Evolutionary conservation across 495 filamentous ascomycete species (phyloP), one percentile per base, ranked within the genome.

Genomic region (Emericellopsis terricola): DNA sequence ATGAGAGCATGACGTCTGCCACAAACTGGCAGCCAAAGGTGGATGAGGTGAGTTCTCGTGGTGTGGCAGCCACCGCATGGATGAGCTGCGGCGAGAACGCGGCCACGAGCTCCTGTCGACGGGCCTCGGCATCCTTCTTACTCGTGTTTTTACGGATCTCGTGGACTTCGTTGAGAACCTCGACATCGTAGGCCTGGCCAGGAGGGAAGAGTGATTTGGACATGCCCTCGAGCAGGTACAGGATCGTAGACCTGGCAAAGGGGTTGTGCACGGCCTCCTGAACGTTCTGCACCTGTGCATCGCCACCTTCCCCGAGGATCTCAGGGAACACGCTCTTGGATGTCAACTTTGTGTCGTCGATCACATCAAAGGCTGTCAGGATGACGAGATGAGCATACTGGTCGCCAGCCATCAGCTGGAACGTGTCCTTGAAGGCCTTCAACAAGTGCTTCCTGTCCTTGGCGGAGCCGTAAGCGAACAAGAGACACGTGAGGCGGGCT

Each of bases 391-490:
- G 84, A 2, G 71, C 91, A 44, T 87, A 36, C 2, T 62, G 41
- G 51, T 99, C 87, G 33, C 68, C 69, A 2, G 78, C 78, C 69
- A 96, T 80, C 33, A 75, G 56, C 47, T 82, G 75, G 45, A 87
- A 65, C 10, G 71, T 82, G 43, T 89, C 82, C 42, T 87, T 85
- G 65, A 80, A 92, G 28, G 73, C 74, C 51, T 76, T 79, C 20
- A 94, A 60, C 31, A 96, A 77, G 38, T 76, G 62, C 59, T 91
- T 92, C 39, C 89, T 76, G 52, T 96, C 91, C 60, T 94, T 96
- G 39, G 91, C 85, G 37, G 58, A 76, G 31, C 81, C 78, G 42
- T 89, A 66, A 14, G 91, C 83, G 19, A 99, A 56, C 16, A 76
- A 68, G 18, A 89, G 59, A 46, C 73, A 86, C 29, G 85, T 81